These are phyloP conservation scores for Rhynchosporium secalis DNA, from an alignment of 2,329 filamentous ascomycete genomes.

Conservation along the genomic window DNA sequence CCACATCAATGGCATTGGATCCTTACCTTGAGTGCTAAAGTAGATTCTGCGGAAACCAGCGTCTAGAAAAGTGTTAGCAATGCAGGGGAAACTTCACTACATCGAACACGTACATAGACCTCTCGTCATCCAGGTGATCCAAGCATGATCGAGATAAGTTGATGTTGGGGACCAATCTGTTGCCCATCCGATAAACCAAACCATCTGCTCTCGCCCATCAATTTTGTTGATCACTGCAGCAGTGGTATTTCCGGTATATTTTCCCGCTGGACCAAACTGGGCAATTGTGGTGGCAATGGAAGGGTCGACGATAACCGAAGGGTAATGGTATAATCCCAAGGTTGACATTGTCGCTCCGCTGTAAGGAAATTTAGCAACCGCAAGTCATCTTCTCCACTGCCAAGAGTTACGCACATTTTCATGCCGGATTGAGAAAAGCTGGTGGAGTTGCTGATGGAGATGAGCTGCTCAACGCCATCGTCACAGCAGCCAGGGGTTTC, in stretches of 20 bases:
- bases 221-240: conserved; percentile 62
- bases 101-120: conserved; percentile 47
- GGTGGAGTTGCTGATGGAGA: conserved; percentile 52
- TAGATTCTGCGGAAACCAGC: conserved; percentile 31
- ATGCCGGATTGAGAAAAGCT: conserved; percentile 56
- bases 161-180: conserved; percentile 49
- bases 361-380: conserved; percentile 24
- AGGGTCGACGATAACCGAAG: conserved; percentile 55
- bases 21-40: conserved; percentile 31
- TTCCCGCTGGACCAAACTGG: conserved; percentile 49
- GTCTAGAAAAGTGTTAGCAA: conserved; percentile 34
- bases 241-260: conserved; percentile 37
- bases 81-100: conserved; percentile 37
- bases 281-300: conserved; percentile 55
- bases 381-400: neutral
- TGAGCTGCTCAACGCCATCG: conserved; percentile 47
- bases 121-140: conserved; percentile 61
- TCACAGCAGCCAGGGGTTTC: conserved; percentile 46
- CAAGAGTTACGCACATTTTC: conserved; percentile 31
- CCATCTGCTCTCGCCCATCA: conserved; percentile 59
- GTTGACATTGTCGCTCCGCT: conserved; percentile 48
- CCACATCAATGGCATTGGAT: conserved; percentile 9
- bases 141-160: conserved; percentile 60
- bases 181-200: conserved; percentile 53
- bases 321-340: conserved; percentile 58